Evolutionary conservation across 805 yeast species (phyloP).

Genomic region (Candida nitratophila): DNA sequence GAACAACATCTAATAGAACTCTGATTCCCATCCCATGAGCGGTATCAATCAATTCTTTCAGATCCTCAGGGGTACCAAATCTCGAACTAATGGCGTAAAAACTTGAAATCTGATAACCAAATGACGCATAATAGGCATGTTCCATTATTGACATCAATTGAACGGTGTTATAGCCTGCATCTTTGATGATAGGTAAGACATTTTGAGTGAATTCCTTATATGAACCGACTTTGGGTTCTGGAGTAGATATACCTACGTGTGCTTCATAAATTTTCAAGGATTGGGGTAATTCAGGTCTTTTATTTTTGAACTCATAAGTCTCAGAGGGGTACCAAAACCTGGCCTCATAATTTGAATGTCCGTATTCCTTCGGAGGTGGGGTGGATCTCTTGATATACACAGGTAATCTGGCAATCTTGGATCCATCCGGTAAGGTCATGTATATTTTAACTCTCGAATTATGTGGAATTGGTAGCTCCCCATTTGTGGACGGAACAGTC

Average conservation of each 20-base stretch:
- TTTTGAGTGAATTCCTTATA: conserved; percentile 79
- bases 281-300: conserved; percentile 51
- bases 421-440: conserved; percentile 60
- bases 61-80: conserved; percentile 92
- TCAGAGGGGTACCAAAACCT: conserved; percentile 82
- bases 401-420: conserved; percentile 71
- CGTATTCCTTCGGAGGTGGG: conserved; percentile 50
- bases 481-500: conserved; percentile 46
- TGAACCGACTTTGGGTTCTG: conserved; percentile 78
- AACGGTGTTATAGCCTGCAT: conserved; percentile 85
- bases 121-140: conserved; percentile 96
- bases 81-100: conserved; percentile 88
- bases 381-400: conserved; percentile 88
- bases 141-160: conserved; percentile 99
- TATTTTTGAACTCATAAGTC: conserved; percentile 52
- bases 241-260: conserved; percentile 90
- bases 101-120: conserved; percentile 94
- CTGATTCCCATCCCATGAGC: conserved; percentile 86
- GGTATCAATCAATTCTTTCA: conserved; percentile 82
- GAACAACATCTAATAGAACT: conserved; percentile 88
- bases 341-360: conserved; percentile 61
- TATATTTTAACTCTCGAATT: conserved; percentile 71
- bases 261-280: conserved; percentile 85
- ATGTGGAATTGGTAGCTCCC: conserved; percentile 67
- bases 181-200: conserved; percentile 75